Conservation (phyloP, 257 asterid species). For the Solanum virginianum region DNA sequence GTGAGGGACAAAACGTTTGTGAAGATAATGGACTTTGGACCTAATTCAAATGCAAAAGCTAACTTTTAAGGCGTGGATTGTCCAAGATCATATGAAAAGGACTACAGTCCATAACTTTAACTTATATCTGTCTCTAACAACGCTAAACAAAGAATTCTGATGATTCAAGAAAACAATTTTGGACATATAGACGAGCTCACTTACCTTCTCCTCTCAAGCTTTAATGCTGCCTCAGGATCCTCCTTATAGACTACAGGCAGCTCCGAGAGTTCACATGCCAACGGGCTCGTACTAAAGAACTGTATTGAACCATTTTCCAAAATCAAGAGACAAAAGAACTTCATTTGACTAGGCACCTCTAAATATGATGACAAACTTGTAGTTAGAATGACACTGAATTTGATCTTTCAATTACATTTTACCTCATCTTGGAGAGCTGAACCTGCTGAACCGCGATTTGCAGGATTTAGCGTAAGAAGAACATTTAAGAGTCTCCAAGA, state of each 20-base stretch:
- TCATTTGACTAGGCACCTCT: background rate
- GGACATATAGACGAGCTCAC: background rate
- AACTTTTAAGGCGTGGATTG: background rate
- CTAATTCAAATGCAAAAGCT: background rate
- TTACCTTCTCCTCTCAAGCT: constrained; percentile 36
- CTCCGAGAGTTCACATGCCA: constrained; percentile 53
- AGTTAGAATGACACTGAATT: background rate
- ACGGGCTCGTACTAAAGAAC: constrained; percentile 49
- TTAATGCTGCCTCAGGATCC: constrained; percentile 22
- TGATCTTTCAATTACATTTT: background rate
- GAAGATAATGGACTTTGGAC: background rate
- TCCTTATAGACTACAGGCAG: constrained; percentile 36
- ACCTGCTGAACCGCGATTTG: constrained; percentile 42
- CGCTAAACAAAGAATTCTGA: background rate
- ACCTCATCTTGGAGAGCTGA: constrained; percentile 55
- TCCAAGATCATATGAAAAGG: background rate
- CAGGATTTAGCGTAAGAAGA: constrained; percentile 61
- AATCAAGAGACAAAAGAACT: background rate
- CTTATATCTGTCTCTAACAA: background rate
- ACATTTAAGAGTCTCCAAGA: constrained; percentile 31
- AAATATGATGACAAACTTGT: background rate
- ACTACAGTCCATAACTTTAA: background rate
- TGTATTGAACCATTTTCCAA: constrained; percentile 9
- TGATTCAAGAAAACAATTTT: background rate
- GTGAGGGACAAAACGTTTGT: background rate